Evolutionary conservation across 129 eudicot genomes (phyloP).

Genomic region (Flaveria brownii): DNA sequence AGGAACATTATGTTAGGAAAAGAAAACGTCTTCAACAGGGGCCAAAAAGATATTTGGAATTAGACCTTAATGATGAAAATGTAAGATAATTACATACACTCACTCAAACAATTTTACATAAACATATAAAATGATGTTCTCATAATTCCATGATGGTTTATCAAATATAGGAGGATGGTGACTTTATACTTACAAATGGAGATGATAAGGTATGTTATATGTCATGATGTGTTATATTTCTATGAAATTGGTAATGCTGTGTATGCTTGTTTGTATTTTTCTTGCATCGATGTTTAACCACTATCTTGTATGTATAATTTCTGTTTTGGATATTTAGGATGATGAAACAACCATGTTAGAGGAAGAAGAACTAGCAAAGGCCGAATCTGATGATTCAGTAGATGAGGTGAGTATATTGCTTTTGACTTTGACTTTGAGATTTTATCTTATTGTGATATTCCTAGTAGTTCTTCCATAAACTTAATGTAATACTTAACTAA

Average conservation of each 20-base stretch:
- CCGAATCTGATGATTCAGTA: conserved; percentile 51
- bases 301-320: background rate
- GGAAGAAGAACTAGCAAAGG: conserved; percentile 84
- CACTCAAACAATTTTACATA: background rate
- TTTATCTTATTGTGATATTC: background rate
- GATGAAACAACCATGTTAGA: conserved; percentile 92
- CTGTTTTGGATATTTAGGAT: conserved; percentile 49
- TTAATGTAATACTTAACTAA: background rate
- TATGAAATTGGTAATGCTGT: background rate
- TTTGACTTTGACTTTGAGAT: conserved; percentile 1
- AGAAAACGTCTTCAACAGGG: conserved; percentile 40
- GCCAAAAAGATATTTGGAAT: conserved; percentile 38
- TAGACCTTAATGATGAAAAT: conserved; percentile 80
- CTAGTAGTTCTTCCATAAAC: too few species aligned
- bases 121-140: background rate
- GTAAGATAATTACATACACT: conserved; percentile 36
- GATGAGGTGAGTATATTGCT: conserved; percentile 63
- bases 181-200: conserved; percentile 66
- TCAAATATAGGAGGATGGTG: conserved; percentile 72
- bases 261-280: background rate
- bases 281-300: background rate
- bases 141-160: conserved; percentile 9
- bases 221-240: conserved; percentile 12
- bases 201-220: conserved; percentile 66
- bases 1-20: conserved; percentile 40